Percentiles rank a stretch among this genome's conserved stretches.
Evolutionary conservation across 2,329 filamentous ascomycete genomes (phyloP).

Genomic region (Epichloe sp.): DNA sequence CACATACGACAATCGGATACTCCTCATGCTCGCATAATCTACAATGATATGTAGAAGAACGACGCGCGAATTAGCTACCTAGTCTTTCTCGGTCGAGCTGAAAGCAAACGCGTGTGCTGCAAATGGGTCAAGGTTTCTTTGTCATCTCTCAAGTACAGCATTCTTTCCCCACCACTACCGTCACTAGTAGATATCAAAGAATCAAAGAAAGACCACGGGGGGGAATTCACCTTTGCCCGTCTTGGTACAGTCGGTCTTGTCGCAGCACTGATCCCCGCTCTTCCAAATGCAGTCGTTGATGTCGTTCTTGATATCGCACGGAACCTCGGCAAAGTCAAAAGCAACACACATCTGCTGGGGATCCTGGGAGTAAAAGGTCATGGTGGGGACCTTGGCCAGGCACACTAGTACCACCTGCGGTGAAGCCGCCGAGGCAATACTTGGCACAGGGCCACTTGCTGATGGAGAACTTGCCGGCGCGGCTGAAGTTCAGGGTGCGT

Average conservation of each 20-base stretch:
- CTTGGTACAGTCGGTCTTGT: conserved; percentile 5
- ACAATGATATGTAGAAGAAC: too few relatives aligned
- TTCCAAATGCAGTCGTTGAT: conserved; percentile 10
- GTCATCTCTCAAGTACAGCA: background rate
- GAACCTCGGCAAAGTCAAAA: conserved; percentile 9
- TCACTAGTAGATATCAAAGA: too few relatives aligned
- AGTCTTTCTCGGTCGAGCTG: background rate
- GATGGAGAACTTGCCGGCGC: conserved; percentile 8
- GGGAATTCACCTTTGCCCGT: background rate
- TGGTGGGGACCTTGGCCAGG: conserved; percentile 7
- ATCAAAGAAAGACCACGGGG: too few relatives aligned
- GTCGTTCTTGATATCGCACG: conserved; percentile 8
- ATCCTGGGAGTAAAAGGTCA: conserved; percentile 9
- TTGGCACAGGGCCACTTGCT: conserved; percentile 11
- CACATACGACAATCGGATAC: background rate
- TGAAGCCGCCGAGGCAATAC: conserved; percentile 9
- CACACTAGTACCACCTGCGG: conserved; percentile 7
- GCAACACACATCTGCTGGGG: conserved; percentile 8
- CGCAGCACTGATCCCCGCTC: conserved; percentile 7
- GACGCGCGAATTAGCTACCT: background rate
- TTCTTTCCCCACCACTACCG: too few relatives aligned
- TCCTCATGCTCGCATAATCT: background rate
- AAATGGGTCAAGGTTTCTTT: background rate
- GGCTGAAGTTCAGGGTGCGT: conserved; percentile 5
- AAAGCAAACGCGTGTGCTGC: too few relatives aligned